Evolutionary conservation across 371 early-diverging fungal species (phyloP).

Genomic region (Sporodiniella umbellata): DNA sequence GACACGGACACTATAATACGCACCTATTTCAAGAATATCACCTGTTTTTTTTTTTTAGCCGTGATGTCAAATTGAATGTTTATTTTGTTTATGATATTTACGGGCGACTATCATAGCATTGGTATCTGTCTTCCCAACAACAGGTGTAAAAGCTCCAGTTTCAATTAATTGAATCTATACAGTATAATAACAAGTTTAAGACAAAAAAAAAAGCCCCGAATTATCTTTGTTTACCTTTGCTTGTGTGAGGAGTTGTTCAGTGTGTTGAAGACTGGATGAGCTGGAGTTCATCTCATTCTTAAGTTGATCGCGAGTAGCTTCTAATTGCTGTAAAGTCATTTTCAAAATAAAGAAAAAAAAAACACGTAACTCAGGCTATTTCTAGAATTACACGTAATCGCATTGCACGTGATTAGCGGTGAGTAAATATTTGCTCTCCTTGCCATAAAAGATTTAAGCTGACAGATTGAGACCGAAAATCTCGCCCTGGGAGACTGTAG

Average conservation of each 20-base stretch:
- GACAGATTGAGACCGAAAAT: too few relatives aligned
- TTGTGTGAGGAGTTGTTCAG: conserved; percentile 66
- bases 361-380: too few relatives aligned
- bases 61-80: background rate
- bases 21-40: conserved; percentile 90
- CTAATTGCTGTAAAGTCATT: conserved; percentile 34
- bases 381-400: too few relatives aligned
- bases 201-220: too few relatives aligned
- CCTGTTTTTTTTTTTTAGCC: conserved; percentile 45
- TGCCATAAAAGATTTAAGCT: too few relatives aligned
- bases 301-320: conserved; percentile 45
- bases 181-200: too few relatives aligned
- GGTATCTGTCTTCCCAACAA: conserved; percentile 53
- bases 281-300: conserved; percentile 65
- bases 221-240: conserved; percentile 74
- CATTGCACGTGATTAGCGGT: too few relatives aligned
- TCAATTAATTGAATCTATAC: conserved; percentile 78
- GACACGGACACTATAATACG: conserved; percentile 79
- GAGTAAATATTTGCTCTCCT: too few relatives aligned
- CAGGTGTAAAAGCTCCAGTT: conserved; percentile 68
- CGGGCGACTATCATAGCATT: conserved; percentile 69
- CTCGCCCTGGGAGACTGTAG: too few relatives aligned
- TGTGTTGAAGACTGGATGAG: conserved; percentile 70
- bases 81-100: conserved; percentile 23
- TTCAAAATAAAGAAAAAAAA: background rate